Conservation (phyloP, 257 asterid genomes). For the Forsythia viridissima region DNA sequence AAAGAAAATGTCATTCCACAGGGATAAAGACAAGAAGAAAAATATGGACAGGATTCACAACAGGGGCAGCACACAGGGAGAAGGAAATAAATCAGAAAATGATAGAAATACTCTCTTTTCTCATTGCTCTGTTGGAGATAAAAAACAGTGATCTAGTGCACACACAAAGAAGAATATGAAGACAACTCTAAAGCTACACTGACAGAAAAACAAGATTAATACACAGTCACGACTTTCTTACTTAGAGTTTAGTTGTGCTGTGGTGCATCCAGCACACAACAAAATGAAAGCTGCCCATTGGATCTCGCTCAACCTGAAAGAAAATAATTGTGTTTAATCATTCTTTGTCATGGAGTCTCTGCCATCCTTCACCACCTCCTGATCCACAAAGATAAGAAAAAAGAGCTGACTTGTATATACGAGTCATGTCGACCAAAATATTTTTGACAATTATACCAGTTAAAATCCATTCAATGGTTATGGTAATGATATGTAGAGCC, state of each 20-base stretch:
- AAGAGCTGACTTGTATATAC: background rate
- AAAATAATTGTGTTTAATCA: constrained; percentile 10
- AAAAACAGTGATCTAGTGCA: constrained; percentile 7
- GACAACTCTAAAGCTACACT: constrained; percentile 1
- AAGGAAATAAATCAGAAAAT: constrained; percentile 7
- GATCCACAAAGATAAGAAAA: constrained; percentile 16
- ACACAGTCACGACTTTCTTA: constrained; percentile 40
- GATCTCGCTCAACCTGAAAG: constrained; percentile 85
- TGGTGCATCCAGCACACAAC: constrained; percentile 99
- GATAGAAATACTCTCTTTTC: constrained; percentile 12
- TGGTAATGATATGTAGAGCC: constrained; percentile 7
- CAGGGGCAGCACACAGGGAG: constrained; percentile 16
- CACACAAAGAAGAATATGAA: background rate
- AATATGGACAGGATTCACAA: constrained; percentile 20
- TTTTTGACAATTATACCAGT: background rate
- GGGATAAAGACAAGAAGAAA: constrained; percentile 21
- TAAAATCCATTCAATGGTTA: constrained; percentile 11
- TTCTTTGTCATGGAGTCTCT: constrained; percentile 19
- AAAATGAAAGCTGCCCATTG: constrained; percentile 98
- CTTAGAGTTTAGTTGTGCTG: constrained; percentile 95
- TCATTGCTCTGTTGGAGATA: constrained; percentile 5
- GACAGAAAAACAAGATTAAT: constrained; percentile 18
- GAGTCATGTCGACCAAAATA: constrained; percentile 14
- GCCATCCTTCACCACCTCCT: constrained; percentile 19
- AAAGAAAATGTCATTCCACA: constrained; percentile 29